These are phyloP conservation scores for Aspergillus indologenus DNA, from an alignment of 495 filamentous ascomycete species.

Conservation along the genomic window DNA sequence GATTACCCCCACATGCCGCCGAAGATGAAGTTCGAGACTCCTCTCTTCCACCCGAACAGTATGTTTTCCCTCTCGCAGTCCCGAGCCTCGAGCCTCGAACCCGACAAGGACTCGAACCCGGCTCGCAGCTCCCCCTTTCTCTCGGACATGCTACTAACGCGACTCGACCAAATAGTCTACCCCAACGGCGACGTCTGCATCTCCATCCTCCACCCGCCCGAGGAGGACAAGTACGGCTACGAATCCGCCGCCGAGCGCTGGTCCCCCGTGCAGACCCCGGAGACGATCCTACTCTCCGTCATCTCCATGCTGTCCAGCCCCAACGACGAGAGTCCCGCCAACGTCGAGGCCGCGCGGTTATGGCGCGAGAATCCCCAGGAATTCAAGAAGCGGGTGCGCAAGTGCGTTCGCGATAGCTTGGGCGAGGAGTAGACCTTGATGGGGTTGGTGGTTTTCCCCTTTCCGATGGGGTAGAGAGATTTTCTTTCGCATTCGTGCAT, in stretches of 20 bases:
- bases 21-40: slow-evolving; percentile 82
- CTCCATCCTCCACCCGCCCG: slow-evolving; percentile 92
- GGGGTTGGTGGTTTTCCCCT: not conserved
- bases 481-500: not conserved
- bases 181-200: slow-evolving; percentile 89
- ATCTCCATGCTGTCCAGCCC: slow-evolving; percentile 91
- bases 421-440: slow-evolving; percentile 62
- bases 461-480: not conserved
- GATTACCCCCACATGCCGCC: slow-evolving; percentile 90
- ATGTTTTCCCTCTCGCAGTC: slow-evolving; percentile 23
- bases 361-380: slow-evolving; percentile 83
- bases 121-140: no score
- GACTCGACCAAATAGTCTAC: no score
- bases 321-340: slow-evolving; percentile 94
- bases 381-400: slow-evolving; percentile 71
- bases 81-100: no score
- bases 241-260: slow-evolving; percentile 89
- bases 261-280: slow-evolving; percentile 95
- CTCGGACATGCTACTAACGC: no score
- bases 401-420: slow-evolving; percentile 79
- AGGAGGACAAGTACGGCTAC: slow-evolving; percentile 95
- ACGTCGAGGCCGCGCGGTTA: slow-evolving; percentile 84
- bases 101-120: no score
- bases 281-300: slow-evolving; percentile 88
- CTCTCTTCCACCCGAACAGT: slow-evolving; percentile 94